phyloP scores from a whole-genome alignment of 2,329 filamentous ascomycete species.

The Talaromyces sp. region DNA sequence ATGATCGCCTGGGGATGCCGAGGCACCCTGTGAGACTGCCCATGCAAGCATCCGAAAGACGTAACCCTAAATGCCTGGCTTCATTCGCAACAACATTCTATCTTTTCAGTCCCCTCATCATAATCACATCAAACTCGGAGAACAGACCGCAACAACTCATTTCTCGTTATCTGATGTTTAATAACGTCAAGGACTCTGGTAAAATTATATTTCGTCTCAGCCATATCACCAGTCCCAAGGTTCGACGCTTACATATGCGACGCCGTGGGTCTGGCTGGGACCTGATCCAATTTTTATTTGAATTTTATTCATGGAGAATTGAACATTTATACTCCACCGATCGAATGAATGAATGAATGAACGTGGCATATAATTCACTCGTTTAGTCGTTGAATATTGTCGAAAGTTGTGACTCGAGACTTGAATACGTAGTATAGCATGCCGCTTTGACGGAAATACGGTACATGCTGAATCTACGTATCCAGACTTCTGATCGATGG shows the following conservation, averaged over 20 bases:
- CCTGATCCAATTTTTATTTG: not conserved
- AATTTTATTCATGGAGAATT: not conserved
- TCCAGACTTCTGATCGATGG: not conserved
- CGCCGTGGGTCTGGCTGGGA: not conserved
- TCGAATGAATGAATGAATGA: not conserved
- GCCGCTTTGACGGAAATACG: not conserved
- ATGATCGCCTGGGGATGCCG: not conserved
- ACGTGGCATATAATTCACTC: not conserved
- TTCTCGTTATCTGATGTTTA: not conserved
- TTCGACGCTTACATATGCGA: not conserved
- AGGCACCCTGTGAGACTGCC: not conserved
- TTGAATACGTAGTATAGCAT: not conserved
- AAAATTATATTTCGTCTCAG: slow-evolving; percentile 10
- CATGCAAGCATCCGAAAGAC: not conserved
- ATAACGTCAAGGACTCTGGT: not conserved
- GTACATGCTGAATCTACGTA: not conserved
- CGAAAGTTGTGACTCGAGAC: not conserved
- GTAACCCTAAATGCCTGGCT: not conserved
- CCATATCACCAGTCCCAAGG: slow-evolving; percentile 6
- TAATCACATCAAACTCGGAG: not conserved
- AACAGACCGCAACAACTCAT: not conserved
- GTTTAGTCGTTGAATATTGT: not conserved
- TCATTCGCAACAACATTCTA: not conserved
- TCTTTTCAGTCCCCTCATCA: not conserved
- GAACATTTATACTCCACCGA: not conserved